A percentile compares a stretch with the other conserved stretches of the same genome.
These are phyloP conservation scores for Mycena sanguinolenta DNA, from an alignment of 768 basidiomycete species.

Conservation along the genomic window DNA sequence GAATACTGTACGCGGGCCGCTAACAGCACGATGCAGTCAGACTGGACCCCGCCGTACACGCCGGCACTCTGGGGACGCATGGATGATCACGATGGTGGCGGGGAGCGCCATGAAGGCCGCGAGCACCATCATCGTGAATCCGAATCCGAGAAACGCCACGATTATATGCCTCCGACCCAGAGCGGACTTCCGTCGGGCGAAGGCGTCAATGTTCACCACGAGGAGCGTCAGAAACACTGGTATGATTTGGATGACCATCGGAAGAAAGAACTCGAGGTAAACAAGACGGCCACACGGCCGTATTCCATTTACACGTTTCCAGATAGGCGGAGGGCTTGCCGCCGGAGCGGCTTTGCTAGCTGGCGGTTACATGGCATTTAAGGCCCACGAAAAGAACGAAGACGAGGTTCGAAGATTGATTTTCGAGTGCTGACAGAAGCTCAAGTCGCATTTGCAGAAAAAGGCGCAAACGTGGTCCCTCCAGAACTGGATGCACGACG, in stretches of 20 bases:
- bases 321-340: constrained; percentile 77
- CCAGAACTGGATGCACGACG: constrained; percentile 69
- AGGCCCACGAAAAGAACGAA: constrained; percentile 66
- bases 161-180: constrained; percentile 34
- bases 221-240: constrained; percentile 70
- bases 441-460: constrained; percentile 51
- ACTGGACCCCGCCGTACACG: constrained; percentile 74
- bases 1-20: background rate
- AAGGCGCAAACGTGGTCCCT: constrained; percentile 64
- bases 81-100: constrained; percentile 46
- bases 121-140: constrained; percentile 42
- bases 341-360: constrained; percentile 67
- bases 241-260: constrained; percentile 64
- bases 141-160: constrained; percentile 45
- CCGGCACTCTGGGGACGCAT: constrained; percentile 79
- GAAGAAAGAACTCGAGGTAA: constrained; percentile 72
- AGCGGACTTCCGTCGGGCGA: constrained; percentile 37
- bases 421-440: background rate
- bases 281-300: constrained; percentile 16
- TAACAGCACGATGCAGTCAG: constrained; percentile 53
- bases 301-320: constrained; percentile 23
- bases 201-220: constrained; percentile 49
- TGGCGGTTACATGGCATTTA: constrained; percentile 65
- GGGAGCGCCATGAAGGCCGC: constrained; percentile 43
- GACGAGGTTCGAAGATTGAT: constrained; percentile 60